Evolutionary conservation across 2,329 filamentous ascomycete genomes (phyloP).

Genomic region (Colletotrichum liaoningense): DNA sequence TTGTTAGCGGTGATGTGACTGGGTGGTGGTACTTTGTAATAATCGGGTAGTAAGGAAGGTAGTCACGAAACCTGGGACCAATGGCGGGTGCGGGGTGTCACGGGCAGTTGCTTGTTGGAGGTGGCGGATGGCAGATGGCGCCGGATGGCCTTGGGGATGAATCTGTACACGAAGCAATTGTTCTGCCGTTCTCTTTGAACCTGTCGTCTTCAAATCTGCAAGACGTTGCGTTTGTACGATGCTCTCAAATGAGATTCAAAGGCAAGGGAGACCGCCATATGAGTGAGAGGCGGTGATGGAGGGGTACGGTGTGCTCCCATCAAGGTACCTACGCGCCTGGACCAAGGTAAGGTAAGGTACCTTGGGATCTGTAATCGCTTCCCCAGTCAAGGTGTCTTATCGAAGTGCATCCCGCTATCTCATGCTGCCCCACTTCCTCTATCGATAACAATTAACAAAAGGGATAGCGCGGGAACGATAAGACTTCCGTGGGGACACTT

Average conservation of each 20-base stretch:
- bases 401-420: slow-evolving; percentile 26
- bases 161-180: neutral
- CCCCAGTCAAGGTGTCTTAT: slow-evolving; percentile 26
- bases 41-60: neutral
- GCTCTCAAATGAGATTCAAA: neutral
- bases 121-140: neutral
- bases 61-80: slow-evolving; percentile 11
- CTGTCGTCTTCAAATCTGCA: neutral
- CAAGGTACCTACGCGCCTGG: neutral
- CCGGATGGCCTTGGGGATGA: neutral
- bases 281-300: neutral
- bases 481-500: neutral
- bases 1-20: neutral
- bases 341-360: neutral
- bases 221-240: neutral
- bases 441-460: slow-evolving; percentile 5
- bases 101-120: neutral
- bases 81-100: slow-evolving; percentile 18
- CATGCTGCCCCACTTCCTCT: neutral
- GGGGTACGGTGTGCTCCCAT: neutral
- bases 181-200: neutral
- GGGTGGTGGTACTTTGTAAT: too few relatives aligned
- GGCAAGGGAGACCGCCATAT: neutral
- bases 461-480: neutral
- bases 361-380: neutral